Conservation (phyloP, 352 stramenopile genomes). For the Pythium phragmiticola region DNA sequence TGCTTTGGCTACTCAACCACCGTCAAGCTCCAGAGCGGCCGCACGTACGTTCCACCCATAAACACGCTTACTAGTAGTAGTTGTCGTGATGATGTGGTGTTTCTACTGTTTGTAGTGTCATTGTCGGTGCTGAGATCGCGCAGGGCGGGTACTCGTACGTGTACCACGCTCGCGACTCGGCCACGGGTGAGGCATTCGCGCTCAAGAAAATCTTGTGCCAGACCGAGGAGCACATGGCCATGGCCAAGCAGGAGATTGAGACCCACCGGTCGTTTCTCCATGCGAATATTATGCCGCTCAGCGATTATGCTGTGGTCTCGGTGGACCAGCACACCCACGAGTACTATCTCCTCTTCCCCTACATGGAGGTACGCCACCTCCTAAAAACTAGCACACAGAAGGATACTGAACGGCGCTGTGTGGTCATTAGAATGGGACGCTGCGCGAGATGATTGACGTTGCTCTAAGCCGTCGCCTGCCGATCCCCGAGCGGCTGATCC, state of each 20-base stretch:
- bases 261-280: slow-evolving; percentile 72
- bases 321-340: slow-evolving; percentile 42
- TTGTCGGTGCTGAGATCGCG: slow-evolving; percentile 62
- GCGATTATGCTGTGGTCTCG: slow-evolving; percentile 70
- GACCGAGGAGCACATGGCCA: slow-evolving; percentile 74
- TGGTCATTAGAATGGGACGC: slow-evolving; percentile 62
- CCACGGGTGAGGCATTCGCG: slow-evolving; percentile 76
- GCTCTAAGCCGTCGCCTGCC: slow-evolving; percentile 41
- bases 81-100: not conserved
- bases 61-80: not conserved
- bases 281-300: slow-evolving; percentile 83
- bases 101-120: slow-evolving; percentile 34
- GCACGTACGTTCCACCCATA: slow-evolving; percentile 39
- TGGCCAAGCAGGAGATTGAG: slow-evolving; percentile 82
- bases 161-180: slow-evolving; percentile 67
- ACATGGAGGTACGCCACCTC: slow-evolving; percentile 56
- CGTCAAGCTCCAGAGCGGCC: slow-evolving; percentile 70
- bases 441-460: slow-evolving; percentile 84
- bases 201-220: slow-evolving; percentile 91
- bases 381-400: not conserved
- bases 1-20: slow-evolving; percentile 73
- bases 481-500: slow-evolving; percentile 65
- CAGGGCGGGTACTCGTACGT: slow-evolving; percentile 89
- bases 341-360: slow-evolving; percentile 87
- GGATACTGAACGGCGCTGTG: not conserved